Base-by-base conservation (phyloP, 1,139 yeast genomes). In the Tardiomyces depauwii region DNA sequence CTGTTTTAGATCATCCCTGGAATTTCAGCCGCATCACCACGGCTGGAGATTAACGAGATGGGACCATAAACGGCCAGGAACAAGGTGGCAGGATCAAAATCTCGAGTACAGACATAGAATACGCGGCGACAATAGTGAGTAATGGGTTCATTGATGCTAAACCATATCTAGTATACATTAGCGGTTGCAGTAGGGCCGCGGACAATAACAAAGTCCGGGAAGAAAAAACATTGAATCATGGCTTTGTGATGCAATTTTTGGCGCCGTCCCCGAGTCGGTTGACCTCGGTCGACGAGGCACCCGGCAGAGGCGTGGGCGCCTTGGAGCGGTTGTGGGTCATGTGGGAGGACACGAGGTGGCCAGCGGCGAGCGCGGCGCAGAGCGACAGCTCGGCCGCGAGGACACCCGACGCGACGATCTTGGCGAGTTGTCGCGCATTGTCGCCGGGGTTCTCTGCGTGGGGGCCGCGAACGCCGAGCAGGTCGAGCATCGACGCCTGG, bases 301-400 rank as follows among this genome's bases (percentile, higher is more conserved):
- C 51, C 18, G 63, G 59, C 10, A 65, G 53, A 5, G 72, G 62
- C 28, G 68, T 62, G 7, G 77, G 72, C 18, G 78, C 76, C 43
- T 76, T 80, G 49, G 78, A 74, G 66, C 97, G 82, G 72, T 93
- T 93, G 63, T 84, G 96, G 51, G 80, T 82, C 98, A 93, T 93
- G 67, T 93, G 99, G 53, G 95, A 84, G 71, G 88, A 95, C 42
- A 93, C 99, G 57, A 93, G 76, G 68, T 93, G 99, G 45, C 99
- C 99, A 40, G 97, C 97, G 6, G 98, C 97, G 56, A 91, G 77
- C 1, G 98, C 97, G 44, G 96, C 77, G 67, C 95, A 82, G 56
- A 93, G 76, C 2, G 97, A 89, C 49, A 93, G 75, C 65, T 93
- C 99, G 43, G 96, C 97, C 0, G 98, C 96, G 60, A 93, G 77